Percentiles rank a stretch among this genome's conserved stretches.
phyloP scores from a whole-genome alignment of 2,329 filamentous ascomycete genomes.

The Myotisia sp. region DNA sequence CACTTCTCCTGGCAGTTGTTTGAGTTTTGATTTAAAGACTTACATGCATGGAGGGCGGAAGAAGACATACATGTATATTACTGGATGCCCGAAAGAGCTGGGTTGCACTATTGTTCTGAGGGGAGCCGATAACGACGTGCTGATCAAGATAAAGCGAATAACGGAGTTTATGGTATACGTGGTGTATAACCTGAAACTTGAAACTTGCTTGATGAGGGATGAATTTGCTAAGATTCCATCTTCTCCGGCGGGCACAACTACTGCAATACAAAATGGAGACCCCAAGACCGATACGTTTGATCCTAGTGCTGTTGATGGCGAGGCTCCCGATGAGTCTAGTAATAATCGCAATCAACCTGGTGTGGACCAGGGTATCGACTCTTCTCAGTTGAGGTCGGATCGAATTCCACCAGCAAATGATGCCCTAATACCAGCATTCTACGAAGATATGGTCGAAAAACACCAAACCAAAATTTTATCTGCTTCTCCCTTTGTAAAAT shows the following conservation, averaged over 20 bases:
- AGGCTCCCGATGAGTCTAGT: not conserved
- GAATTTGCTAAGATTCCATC: conserved; percentile 71
- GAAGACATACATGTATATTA: conserved; percentile 92
- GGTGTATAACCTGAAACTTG: conserved; percentile 90
- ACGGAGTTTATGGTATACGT: conserved; percentile 99
- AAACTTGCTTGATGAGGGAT: conserved; percentile 86
- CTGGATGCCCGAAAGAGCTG: conserved; percentile 74
- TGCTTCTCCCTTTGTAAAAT: conserved; percentile 90
- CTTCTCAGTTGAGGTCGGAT: conserved; percentile 26
- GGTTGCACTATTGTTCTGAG: conserved; percentile 90
- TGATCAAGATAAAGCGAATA: conserved; percentile 75
- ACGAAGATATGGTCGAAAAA: conserved; percentile 87
- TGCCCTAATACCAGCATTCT: conserved; percentile 75
- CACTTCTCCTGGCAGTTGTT: conserved; percentile 63
- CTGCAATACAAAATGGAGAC: conserved; percentile 10
- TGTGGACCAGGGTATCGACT: conserved; percentile 4
- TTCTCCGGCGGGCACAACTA: conserved; percentile 8
- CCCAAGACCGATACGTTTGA: not conserved
- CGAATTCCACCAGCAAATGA: conserved; percentile 51
- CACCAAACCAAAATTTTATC: conserved; percentile 88
- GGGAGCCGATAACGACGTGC: conserved; percentile 55
- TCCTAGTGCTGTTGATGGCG: not conserved
- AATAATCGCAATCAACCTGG: not conserved
- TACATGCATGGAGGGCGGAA: conserved; percentile 73
- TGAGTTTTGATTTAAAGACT: conserved; percentile 87